These are phyloP conservation scores for Cenchrus purpureus DNA, from an alignment of 176 grass and related monocot genomes.

Conservation along the genomic window DNA sequence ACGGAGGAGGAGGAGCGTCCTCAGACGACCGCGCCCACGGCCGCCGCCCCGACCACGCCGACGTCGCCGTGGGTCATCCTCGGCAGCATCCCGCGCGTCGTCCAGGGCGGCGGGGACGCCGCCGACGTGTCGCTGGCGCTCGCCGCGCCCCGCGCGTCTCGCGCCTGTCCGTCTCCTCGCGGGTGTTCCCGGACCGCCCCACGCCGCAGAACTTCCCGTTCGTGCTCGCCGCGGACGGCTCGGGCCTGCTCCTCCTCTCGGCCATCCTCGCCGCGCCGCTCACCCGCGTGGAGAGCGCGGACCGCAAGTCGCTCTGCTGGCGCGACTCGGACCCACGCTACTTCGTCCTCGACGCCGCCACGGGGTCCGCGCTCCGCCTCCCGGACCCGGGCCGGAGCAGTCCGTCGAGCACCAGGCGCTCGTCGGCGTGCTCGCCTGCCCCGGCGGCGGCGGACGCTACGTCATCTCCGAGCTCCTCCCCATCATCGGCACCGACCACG, in stretches of 20 bases:
- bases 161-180: not conserved
- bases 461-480: not conserved
- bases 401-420: not conserved
- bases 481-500: not conserved
- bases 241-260: constrained; percentile 43
- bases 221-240: not conserved
- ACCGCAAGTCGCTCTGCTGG: not conserved
- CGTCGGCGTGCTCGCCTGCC: not conserved
- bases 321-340: not conserved
- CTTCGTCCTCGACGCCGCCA: constrained; percentile 32
- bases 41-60: no score
- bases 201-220: no score
- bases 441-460: not conserved
- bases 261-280: constrained; percentile 20
- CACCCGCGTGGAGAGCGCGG: no score
- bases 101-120: no score
- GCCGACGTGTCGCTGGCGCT: no score
- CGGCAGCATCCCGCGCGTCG: no score
- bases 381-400: not conserved
- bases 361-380: not conserved
- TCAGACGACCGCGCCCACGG: no score
- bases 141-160: not conserved
- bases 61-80: no score
- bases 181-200: no score
- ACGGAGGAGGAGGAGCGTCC: no score